A percentile compares a stretch with the other conserved stretches of the same genome.
Evolutionary conservation across 768 basidiomycete species (phyloP).

Genomic region (Agaricus subrufescens): DNA sequence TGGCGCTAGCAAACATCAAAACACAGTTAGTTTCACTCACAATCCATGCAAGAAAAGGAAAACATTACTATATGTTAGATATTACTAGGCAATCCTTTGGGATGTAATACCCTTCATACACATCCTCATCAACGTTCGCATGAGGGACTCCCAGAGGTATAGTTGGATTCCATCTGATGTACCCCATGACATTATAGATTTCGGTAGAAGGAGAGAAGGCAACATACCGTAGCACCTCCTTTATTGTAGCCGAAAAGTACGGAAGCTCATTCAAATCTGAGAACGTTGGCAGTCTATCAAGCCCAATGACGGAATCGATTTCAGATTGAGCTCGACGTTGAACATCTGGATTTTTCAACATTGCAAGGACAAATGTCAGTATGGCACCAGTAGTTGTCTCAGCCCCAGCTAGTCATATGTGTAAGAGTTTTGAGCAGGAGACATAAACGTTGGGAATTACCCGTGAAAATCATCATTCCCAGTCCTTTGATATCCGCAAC

Average conservation of each 20-base stretch:
- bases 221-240: constrained; percentile 15
- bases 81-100: constrained; percentile 44
- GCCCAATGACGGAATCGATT: constrained; percentile 21
- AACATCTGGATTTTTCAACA: constrained; percentile 10
- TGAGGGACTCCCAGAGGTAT: constrained; percentile 33
- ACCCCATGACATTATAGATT: too few relatives aligned
- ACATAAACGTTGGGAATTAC: not conserved
- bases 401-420: not conserved
- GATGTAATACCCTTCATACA: constrained; percentile 33
- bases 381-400: not conserved
- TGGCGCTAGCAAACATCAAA: constrained; percentile 29
- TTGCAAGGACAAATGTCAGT: constrained; percentile 1
- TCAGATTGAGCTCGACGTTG: constrained; percentile 20
- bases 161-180: not conserved
- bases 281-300: constrained; percentile 19
- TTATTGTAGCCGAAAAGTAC: constrained; percentile 20
- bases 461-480: not conserved
- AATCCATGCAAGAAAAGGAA: not conserved
- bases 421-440: not conserved
- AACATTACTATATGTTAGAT: constrained; percentile 39
- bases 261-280: constrained; percentile 19
- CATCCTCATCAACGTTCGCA: constrained; percentile 26
- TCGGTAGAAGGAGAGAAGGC: not conserved
- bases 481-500: not conserved
- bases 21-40: not conserved